A percentile compares a stretch with the other conserved stretches of the same genome.
Evolutionary conservation across 345 rosid genomes (phyloP).

Genomic region (Isatis tinctoria): DNA sequence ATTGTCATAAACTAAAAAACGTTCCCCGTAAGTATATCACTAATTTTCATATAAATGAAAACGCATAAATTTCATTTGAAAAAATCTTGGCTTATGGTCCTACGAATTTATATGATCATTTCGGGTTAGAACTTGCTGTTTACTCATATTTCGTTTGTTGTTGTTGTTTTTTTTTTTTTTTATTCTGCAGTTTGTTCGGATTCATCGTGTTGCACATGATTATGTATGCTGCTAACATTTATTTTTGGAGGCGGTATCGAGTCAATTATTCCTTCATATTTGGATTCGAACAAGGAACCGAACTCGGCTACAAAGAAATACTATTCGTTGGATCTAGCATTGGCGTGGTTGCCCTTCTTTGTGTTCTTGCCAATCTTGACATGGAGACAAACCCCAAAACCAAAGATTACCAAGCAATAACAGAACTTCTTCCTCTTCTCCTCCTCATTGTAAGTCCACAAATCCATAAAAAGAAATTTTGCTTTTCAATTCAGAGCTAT

Average conservation of each 20-base stretch:
- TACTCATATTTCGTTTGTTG: background rate
- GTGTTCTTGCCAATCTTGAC: slow-evolving; percentile 57
- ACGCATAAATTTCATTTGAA: background rate
- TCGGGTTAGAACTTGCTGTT: background rate
- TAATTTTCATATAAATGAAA: slow-evolving; percentile 25
- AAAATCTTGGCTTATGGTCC: background rate
- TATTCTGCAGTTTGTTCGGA: slow-evolving; percentile 38
- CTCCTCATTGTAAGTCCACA: slow-evolving; percentile 34
- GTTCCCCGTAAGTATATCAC: background rate
- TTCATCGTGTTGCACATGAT: slow-evolving; percentile 39
- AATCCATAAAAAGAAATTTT: background rate
- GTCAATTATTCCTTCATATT: slow-evolving; percentile 66
- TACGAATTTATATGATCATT: background rate
- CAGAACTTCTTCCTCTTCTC: slow-evolving; percentile 46
- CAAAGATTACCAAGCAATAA: slow-evolving; percentile 34
- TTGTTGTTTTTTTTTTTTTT: no score
- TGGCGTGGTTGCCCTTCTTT: slow-evolving; percentile 42
- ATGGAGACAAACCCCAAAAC: slow-evolving; percentile 49
- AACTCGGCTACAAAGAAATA: slow-evolving; percentile 58
- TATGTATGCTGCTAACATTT: slow-evolving; percentile 39
- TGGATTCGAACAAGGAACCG: slow-evolving; percentile 73
- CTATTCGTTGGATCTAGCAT: slow-evolving; percentile 50
- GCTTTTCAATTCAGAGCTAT: background rate
- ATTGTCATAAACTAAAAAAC: background rate
- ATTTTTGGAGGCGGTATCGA: slow-evolving; percentile 37